Evolutionary conservation across 257 asterid genomes (phyloP), one percentile per base, ranked within the genome.

Genomic region (Ophiorrhiza pumila): DNA sequence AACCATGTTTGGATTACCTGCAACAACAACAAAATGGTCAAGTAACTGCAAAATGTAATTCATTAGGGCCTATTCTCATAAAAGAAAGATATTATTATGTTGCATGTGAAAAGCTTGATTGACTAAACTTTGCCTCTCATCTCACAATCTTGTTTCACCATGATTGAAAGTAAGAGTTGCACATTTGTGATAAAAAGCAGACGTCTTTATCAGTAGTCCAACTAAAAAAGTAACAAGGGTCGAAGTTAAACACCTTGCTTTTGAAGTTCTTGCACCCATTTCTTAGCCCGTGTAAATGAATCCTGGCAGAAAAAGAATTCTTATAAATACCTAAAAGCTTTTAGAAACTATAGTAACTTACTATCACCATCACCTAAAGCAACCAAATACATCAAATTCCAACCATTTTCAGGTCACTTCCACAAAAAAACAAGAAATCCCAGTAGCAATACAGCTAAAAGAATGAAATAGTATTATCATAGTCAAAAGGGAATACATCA

Each of bases 261-360:
- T 76, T 90, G 97, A 75, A 94, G 85, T 84, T 91, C 97, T 83
- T 91, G 95, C 79, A 94, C 97, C 99, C 99, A 94, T 81, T 94
- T 94, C 87, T 94, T 94, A 45, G 99, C 99, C 76, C 90, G 84
- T 64, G 76, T 74, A 83, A 90, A 94, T 0, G 97, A 94, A 71
- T 92, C 96, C 97, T 94, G 72, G 65, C 45, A 56, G 59, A 23
- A 25, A 65, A 82, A 61, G 22, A 65, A 18, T n/a, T 7, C 17
- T 1, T 4, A 39, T 23, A 11, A 64, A 31, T n/a, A n/a, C n/a
- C n/a, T n/a, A n/a, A n/a, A n/a, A n/a, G n/a, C n/a, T n/a, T n/a
- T n/a, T n/a, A n/a, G 34, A n/a, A 64, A 56, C 15, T 55, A 62
- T 42, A 53, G 15, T 50, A 31, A 79, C 27, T 53, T 45, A 55